Percentiles rank a stretch among this genome's conserved stretches.
These are phyloP conservation scores for Fusarium incarnatum DNA, from an alignment of 2,329 filamentous ascomycete genomes.

Conservation along the genomic window DNA sequence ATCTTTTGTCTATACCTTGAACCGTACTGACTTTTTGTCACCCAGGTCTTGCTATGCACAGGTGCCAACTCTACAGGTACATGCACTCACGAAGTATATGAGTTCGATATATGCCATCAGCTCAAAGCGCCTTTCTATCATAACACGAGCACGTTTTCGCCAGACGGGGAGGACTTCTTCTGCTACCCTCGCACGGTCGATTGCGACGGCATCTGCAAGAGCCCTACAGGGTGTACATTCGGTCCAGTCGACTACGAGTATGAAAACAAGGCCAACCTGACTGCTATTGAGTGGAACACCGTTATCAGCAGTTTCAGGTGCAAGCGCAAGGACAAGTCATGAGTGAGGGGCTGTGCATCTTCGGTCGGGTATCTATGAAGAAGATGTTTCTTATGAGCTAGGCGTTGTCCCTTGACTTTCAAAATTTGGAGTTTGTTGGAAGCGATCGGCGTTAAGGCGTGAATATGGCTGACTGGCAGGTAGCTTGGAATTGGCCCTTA, in stretches of 20 bases:
- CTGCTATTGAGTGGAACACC: constrained; percentile 59
- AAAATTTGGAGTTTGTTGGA: not conserved
- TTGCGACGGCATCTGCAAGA: constrained; percentile 60
- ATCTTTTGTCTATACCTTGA: not conserved
- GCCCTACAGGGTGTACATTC: constrained; percentile 65
- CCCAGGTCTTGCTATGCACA: constrained; percentile 62
- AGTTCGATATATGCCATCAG: constrained; percentile 60
- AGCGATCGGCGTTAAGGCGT: not conserved
- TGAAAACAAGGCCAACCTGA: constrained; percentile 61
- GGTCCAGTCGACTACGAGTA: constrained; percentile 60
- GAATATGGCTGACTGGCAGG: not conserved
- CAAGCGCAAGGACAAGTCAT: constrained; percentile 30
- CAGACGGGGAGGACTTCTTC: constrained; percentile 61
- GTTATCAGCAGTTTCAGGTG: constrained; percentile 54
- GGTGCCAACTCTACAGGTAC: constrained; percentile 62
- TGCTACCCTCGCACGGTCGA: constrained; percentile 59
- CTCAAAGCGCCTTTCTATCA: constrained; percentile 54
- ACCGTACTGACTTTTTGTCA: constrained; percentile 5
- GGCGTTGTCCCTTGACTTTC: not conserved
- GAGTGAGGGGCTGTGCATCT: not conserved
- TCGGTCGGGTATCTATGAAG: not conserved
- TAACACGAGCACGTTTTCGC: constrained; percentile 63
- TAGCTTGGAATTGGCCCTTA: not conserved
- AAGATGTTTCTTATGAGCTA: not conserved
- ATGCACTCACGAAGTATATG: constrained; percentile 59